Conservation (phyloP, 495 filamentous ascomycete species). For the Neurospora pannonica region DNA sequence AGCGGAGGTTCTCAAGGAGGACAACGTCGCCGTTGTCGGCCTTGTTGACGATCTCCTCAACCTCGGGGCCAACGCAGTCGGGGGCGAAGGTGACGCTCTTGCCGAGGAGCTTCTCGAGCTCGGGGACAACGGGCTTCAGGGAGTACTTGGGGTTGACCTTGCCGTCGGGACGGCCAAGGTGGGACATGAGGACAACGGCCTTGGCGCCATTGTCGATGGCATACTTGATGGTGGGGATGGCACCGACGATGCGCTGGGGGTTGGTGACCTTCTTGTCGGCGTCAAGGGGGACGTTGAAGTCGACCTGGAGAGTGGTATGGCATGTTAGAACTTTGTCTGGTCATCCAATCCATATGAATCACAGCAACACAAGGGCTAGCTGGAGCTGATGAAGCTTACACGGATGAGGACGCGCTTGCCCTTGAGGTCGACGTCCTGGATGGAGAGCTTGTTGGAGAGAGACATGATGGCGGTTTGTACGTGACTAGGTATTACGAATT, state of each 20-base stretch:
- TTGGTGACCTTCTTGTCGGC: slow-evolving; percentile 88
- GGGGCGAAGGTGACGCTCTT: slow-evolving; percentile 77
- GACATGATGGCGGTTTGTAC: slow-evolving; percentile 58
- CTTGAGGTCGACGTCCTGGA: slow-evolving; percentile 92
- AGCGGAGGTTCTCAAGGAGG: slow-evolving; percentile 93
- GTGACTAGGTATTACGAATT: not conserved
- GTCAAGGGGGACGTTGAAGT: slow-evolving; percentile 99
- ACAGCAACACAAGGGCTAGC: not conserved
- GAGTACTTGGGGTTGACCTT: slow-evolving; percentile 86
- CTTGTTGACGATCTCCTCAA: slow-evolving; percentile 81
- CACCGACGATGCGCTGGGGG: slow-evolving; percentile 95
- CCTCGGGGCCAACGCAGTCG: slow-evolving; percentile 83
- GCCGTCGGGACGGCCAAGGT: slow-evolving; percentile 92
- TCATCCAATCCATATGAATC: not conserved
- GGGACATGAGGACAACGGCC: slow-evolving; percentile 95
- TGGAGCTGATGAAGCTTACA: slow-evolving; percentile 44
- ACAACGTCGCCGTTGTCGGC: slow-evolving; percentile 76
- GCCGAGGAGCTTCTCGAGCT: slow-evolving; percentile 83
- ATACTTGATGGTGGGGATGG: slow-evolving; percentile 96
- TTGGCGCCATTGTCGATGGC: slow-evolving; percentile 91
- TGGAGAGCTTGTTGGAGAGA: slow-evolving; percentile 95
- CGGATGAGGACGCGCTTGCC: slow-evolving; percentile 96
- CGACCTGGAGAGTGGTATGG: slow-evolving; percentile 53
- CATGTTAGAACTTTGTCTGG: slow-evolving; percentile 1
- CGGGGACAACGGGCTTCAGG: slow-evolving; percentile 81